These are phyloP conservation scores for Papilionanthe hybrid DNA, from an alignment of 116 monocot genomes.

Conservation along the genomic window DNA sequence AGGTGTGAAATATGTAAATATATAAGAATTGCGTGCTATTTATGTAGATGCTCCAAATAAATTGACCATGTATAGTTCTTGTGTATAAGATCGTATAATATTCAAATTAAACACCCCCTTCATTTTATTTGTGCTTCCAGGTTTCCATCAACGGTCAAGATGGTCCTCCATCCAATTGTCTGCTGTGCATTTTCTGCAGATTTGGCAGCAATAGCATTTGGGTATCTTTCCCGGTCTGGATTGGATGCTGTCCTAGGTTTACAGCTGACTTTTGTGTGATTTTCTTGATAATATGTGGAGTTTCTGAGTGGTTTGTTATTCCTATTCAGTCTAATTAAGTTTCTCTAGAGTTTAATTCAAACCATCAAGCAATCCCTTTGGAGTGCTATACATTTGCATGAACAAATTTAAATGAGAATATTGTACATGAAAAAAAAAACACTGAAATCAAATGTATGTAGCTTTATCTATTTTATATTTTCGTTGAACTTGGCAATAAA, in stretches of 20 bases:
- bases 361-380: neutral
- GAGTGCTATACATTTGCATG: neutral
- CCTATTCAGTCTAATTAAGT: neutral
- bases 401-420: neutral
- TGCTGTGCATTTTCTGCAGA: constrained; percentile 92
- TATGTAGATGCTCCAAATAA: too few relatives aligned
- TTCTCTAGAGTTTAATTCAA: neutral
- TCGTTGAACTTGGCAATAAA: neutral
- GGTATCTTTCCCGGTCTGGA: constrained; percentile 75
- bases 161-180: constrained; percentile 91
- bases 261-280: constrained; percentile 12
- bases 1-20: too few relatives aligned
- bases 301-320: neutral
- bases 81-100: neutral
- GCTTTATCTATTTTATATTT: neutral
- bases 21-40: too few relatives aligned
- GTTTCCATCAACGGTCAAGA: constrained; percentile 64
- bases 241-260: constrained; percentile 93
- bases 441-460: neutral
- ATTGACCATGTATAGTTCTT: too few relatives aligned
- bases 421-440: neutral
- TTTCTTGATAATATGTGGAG: neutral
- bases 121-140: constrained; percentile 29
- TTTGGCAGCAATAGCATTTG: constrained; percentile 80
- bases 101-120: constrained; percentile 1